Evolutionary conservation across 257 asterid genomes (phyloP).

Genomic region (Rhazya stricta): DNA sequence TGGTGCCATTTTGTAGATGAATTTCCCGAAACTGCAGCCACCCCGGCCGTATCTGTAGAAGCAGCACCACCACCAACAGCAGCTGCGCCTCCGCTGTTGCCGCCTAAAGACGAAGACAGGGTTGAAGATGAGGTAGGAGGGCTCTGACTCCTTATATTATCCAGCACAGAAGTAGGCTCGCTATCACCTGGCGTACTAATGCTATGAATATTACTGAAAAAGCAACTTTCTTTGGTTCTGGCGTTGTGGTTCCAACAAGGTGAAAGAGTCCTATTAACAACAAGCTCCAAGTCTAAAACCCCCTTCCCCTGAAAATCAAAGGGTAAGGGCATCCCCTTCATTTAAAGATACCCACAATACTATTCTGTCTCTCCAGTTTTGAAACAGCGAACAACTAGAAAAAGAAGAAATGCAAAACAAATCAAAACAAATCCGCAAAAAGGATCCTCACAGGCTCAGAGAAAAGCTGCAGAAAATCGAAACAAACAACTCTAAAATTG

Average conservation of each 20-base stretch:
- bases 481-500: conserved; percentile 1
- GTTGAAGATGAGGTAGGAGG: conserved; percentile 72
- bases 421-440: not conserved
- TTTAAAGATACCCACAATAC: conserved; percentile 36
- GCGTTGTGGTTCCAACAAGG: conserved; percentile 19
- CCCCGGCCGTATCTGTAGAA: conserved; percentile 64
- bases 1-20: conserved; percentile 77
- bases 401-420: conserved; percentile 4
- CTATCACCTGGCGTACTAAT: conserved; percentile 3
- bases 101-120: conserved; percentile 74
- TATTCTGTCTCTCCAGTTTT: conserved; percentile 26
- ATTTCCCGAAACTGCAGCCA: conserved; percentile 79
- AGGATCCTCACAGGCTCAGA: not conserved
- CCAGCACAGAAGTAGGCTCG: conserved; percentile 92
- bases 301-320: conserved; percentile 88
- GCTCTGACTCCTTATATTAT: conserved; percentile 60
- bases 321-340: conserved; percentile 99
- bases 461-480: not conserved
- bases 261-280: conserved; percentile 27
- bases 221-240: conserved; percentile 24
- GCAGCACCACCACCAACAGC: conserved; percentile 34
- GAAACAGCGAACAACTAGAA: not conserved
- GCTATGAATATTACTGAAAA: conserved; percentile 23
- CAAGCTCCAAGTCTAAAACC: conserved; percentile 48
- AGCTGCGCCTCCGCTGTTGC: conserved; percentile 30